Conservation (phyloP, 2,329 filamentous ascomycete genomes). For the Aspergillus aculeatinus region DNA sequence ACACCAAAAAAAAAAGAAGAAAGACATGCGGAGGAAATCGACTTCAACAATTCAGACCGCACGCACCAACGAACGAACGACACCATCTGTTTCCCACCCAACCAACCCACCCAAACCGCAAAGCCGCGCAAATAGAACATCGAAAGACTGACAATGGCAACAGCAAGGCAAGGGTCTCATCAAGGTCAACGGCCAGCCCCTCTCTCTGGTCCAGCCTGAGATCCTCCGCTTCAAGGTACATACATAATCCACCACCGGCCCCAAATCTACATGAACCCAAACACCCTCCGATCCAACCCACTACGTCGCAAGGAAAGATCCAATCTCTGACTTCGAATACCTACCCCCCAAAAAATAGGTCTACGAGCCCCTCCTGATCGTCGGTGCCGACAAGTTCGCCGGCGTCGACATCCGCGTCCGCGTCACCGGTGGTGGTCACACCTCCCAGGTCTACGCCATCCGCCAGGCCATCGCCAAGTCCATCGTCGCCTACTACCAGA, state of each 20-base stretch:
- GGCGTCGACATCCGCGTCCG: constrained; percentile 96
- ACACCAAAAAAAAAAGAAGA: background rate
- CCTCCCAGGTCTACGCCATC: constrained; percentile 96
- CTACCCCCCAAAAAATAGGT: constrained; percentile 58
- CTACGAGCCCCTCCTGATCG: constrained; percentile 97
- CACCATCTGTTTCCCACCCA: background rate
- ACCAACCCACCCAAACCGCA: background rate
- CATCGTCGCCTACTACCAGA: constrained; percentile 98
- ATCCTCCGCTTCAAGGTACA: constrained; percentile 94
- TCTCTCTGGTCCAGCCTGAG: constrained; percentile 91
- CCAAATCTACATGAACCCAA: no score
- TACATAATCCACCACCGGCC: background rate
- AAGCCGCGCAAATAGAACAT: constrained; percentile 5
- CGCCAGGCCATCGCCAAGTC: constrained; percentile 98
- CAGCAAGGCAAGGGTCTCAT: constrained; percentile 82
- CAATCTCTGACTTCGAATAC: background rate
- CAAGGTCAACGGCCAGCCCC: constrained; percentile 98
- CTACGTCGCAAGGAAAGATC: constrained; percentile 5
- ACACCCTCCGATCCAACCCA: background rate
- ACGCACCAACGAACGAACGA: constrained; percentile 7
- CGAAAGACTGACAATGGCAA: constrained; percentile 27
- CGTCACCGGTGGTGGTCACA: constrained; percentile 96
- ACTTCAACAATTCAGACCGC: background rate
- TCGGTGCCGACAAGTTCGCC: constrained; percentile 96
- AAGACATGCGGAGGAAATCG: constrained; percentile 9